These are phyloP conservation scores for Cadophora sp. DNA, from an alignment of 2,329 filamentous ascomycete genomes.

Conservation along the genomic window DNA sequence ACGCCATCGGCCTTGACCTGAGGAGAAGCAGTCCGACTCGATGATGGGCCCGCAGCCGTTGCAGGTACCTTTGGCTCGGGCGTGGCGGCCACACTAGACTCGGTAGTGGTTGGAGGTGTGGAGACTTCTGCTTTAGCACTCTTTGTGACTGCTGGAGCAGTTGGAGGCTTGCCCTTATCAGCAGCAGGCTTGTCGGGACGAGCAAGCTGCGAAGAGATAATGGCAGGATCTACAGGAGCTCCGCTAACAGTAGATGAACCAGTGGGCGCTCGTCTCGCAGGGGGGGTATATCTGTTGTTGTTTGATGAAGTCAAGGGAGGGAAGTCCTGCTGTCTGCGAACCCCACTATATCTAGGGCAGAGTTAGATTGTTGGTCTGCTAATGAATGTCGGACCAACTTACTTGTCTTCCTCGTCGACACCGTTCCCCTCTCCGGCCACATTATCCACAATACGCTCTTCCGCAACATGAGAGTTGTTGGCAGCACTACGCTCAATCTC, in stretches of 20 bases:
- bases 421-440: conserved; percentile 69
- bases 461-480: conserved; percentile 82
- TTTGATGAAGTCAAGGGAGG: conserved; percentile 62
- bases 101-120: conserved; percentile 41
- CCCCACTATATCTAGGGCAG: conserved; percentile 80
- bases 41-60: conserved; percentile 42
- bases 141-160: conserved; percentile 40
- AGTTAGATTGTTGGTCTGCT: conserved; percentile 24
- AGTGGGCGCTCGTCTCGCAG: conserved; percentile 81
- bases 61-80: conserved; percentile 38
- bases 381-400: conserved; percentile 44
- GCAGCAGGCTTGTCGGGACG: conserved; percentile 49
- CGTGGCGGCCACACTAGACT: conserved; percentile 36
- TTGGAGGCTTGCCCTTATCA: conserved; percentile 40
- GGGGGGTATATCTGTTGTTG: conserved; percentile 85
- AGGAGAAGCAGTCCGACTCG: conserved; percentile 43
- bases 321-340: conserved; percentile 76
- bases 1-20: conserved; percentile 44
- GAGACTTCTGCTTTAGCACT: conserved; percentile 39
- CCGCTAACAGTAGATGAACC: conserved; percentile 76
- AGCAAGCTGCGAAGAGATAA: conserved; percentile 83
- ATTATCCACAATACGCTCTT: conserved; percentile 81
- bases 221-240: conserved; percentile 84
- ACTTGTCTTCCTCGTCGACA: conserved; percentile 92
- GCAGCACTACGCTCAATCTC: conserved; percentile 84